phyloP scores from a whole-genome alignment of 352 stramenopile genomes.

The Hyaloperonospora brassicae region DNA sequence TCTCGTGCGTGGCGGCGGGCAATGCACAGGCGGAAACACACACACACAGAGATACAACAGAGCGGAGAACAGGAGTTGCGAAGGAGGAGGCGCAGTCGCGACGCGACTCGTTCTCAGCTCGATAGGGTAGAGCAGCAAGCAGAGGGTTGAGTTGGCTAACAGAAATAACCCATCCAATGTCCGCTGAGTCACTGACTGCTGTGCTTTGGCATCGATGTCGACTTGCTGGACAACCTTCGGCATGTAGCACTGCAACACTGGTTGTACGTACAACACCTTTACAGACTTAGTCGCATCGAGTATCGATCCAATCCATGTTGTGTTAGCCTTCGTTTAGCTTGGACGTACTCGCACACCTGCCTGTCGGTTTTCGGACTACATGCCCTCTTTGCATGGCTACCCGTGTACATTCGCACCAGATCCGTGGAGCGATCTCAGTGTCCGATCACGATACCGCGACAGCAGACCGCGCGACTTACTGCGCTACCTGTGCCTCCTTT shows the following conservation, averaged over 20 bases:
- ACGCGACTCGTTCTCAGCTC: too few relatives aligned
- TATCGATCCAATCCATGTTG: conserved; percentile 19
- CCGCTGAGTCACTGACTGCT: conserved; percentile 15
- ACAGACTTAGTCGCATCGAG: conserved; percentile 1
- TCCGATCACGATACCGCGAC: conserved; percentile 2
- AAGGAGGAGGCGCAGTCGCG: conserved; percentile 2
- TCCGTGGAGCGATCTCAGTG: conserved; percentile 7
- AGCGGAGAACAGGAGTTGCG: conserved; percentile 11
- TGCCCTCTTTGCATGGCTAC: conserved; percentile 13
- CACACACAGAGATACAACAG: conserved; percentile 6
- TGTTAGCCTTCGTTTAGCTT: conserved; percentile 1
- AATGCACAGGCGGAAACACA: conserved; percentile 31
- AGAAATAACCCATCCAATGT: conserved; percentile 17
- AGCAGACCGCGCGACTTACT: conserved; percentile 23
- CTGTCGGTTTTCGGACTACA: conserved; percentile 6
- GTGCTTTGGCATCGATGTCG: conserved; percentile 7
- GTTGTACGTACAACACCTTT: too few relatives aligned
- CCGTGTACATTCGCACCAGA: conserved; percentile 22
- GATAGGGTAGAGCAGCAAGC: conserved; percentile 22
- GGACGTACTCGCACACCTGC: neutral
- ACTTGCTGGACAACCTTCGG: too few relatives aligned
- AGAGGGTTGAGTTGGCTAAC: conserved; percentile 16
- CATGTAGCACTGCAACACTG: too few relatives aligned
- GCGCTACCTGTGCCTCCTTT: conserved; percentile 76
- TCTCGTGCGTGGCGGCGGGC: conserved; percentile 10